Conservation (phyloP, 257 asterid species). For the Knoxia roxburghii region DNA sequence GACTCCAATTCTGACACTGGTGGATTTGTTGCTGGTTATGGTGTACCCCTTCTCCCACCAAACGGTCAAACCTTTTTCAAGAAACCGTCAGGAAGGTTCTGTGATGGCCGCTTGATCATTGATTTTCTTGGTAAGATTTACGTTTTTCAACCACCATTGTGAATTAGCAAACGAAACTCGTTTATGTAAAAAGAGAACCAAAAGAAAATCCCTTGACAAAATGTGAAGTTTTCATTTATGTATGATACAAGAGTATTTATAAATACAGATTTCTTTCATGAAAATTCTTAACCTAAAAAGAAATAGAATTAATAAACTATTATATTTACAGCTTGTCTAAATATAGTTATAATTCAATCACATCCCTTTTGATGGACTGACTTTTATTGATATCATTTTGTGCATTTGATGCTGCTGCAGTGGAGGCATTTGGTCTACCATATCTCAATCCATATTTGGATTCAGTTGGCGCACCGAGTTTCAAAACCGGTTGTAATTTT, state of each 20-base stretch:
- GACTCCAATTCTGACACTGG: constrained; percentile 98
- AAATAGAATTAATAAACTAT: too few relatives aligned
- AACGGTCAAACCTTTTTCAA: constrained; percentile 77
- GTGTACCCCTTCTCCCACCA: constrained; percentile 60
- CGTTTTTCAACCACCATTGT: too few relatives aligned
- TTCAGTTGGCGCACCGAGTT: constrained; percentile 62
- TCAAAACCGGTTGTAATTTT: constrained; percentile 75
- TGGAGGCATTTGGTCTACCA: constrained; percentile 90
- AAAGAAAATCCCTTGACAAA: too few relatives aligned
- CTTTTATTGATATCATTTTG: neutral
- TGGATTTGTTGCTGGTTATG: constrained; percentile 62
- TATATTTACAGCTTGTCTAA: too few relatives aligned
- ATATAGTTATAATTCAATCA: too few relatives aligned
- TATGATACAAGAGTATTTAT: too few relatives aligned
- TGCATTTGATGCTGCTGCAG: constrained; percentile 34
- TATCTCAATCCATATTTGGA: constrained; percentile 79
- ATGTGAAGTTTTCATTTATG: too few relatives aligned
- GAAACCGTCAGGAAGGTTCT: constrained; percentile 84
- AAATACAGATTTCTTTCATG: too few relatives aligned
- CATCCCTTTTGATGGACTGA: too few relatives aligned
- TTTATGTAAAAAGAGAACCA: too few relatives aligned
- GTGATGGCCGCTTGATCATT: constrained; percentile 74
- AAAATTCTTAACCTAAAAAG: too few relatives aligned
- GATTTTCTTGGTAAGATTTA: constrained; percentile 58
- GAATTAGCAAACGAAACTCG: too few relatives aligned